These are phyloP conservation scores for Sporothrix luriei DNA, from an alignment of 2,329 filamentous ascomycete genomes.

Conservation along the genomic window DNA sequence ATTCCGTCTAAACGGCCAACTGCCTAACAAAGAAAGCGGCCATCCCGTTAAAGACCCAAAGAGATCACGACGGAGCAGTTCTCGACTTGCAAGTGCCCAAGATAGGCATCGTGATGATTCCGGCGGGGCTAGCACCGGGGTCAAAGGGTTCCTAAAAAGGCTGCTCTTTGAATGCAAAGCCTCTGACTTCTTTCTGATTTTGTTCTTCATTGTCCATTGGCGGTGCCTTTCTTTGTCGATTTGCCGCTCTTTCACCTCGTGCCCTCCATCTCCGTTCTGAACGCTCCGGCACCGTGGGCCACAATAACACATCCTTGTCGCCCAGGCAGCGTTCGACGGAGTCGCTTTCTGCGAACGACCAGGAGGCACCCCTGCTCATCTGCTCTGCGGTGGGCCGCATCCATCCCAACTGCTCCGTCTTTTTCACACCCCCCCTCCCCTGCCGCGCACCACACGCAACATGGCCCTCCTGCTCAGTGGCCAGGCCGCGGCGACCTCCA, in stretches of 20 bases:
- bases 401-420: conserved; percentile 22
- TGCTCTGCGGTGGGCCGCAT: conserved; percentile 21
- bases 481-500: conserved; percentile 14
- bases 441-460: conserved; percentile 16
- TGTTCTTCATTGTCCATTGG: not conserved
- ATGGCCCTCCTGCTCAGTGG: conserved; percentile 25
- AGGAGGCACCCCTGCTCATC: conserved; percentile 22
- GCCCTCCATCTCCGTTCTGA: not conserved
- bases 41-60: conserved; percentile 12
- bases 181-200: not conserved
- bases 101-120: not conserved
- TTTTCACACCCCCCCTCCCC: conserved; percentile 19
- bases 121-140: not conserved
- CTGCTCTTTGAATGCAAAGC: not conserved
- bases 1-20: conserved; percentile 21
- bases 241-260: not conserved
- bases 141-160: not conserved
- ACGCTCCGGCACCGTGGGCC: conserved; percentile 17
- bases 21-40: conserved; percentile 26
- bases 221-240: not conserved
- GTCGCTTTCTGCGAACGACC: not conserved
- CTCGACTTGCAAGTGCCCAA: not conserved
- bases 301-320: conserved; percentile 15
- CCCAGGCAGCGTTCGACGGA: not conserved
- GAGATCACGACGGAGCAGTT: not conserved